These are phyloP conservation scores for Aspergillus saccharolyticus DNA, from an alignment of 495 filamentous ascomycete species.

Conservation along the genomic window DNA sequence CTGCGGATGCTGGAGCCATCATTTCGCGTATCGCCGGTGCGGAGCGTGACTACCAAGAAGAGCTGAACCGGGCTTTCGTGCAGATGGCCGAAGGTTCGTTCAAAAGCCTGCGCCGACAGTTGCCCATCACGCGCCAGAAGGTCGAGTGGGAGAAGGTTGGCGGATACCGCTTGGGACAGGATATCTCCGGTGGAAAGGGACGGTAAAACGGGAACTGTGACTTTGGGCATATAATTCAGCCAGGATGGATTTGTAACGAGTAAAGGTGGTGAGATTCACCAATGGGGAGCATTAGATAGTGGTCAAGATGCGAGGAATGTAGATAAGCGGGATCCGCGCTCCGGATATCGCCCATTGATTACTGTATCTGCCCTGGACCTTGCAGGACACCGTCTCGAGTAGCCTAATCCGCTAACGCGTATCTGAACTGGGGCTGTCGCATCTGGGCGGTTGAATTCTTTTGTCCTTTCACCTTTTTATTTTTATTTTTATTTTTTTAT, in stretches of 20 bases:
- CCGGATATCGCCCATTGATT: neutral
- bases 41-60: conserved; percentile 94
- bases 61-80: conserved; percentile 85
- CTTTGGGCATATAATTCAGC: neutral
- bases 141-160: conserved; percentile 99
- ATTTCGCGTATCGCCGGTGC: conserved; percentile 65
- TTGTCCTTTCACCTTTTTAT: neutral
- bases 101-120: conserved; percentile 84
- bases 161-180: conserved; percentile 81
- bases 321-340: neutral
- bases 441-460: neutral
- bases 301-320: neutral
- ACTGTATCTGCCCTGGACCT: no score
- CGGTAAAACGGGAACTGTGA: conserved; percentile 17
- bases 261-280: no score
- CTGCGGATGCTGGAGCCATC: conserved; percentile 61
- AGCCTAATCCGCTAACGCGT: neutral
- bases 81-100: conserved; percentile 88
- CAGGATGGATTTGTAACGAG: neutral
- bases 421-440: no score
- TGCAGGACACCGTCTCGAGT: neutral
- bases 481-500: no score
- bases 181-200: conserved; percentile 48
- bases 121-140: conserved; percentile 96
- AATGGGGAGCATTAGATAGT: neutral